Evolutionary conservation across 495 filamentous ascomycete genomes (phyloP).

Genomic region (Aspergillus bertholletiae): DNA sequence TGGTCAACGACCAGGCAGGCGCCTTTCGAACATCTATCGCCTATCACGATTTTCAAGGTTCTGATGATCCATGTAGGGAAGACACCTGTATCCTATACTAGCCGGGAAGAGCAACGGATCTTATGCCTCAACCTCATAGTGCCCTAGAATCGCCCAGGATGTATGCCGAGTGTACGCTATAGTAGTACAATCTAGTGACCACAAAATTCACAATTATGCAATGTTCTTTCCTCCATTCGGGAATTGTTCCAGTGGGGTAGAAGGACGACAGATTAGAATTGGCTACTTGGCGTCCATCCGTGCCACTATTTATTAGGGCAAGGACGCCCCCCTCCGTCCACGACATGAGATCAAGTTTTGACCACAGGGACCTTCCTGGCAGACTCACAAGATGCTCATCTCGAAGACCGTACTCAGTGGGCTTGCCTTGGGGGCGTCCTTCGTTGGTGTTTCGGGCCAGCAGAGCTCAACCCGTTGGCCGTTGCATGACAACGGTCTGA

Average conservation of each 20-base stretch:
- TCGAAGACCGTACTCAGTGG: neutral
- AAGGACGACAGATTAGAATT: neutral
- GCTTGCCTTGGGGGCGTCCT: neutral
- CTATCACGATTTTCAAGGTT: no score
- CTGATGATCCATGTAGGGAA: no score
- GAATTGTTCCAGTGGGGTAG: neutral
- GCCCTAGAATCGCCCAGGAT: no score
- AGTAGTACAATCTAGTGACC: neutral
- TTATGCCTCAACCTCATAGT: no score
- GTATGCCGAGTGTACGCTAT: neutral
- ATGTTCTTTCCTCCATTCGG: neutral
- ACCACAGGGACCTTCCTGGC: neutral
- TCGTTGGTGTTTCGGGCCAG: neutral
- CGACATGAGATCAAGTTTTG: neutral
- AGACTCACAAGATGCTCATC: neutral
- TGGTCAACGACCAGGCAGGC: no score
- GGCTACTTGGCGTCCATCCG: neutral
- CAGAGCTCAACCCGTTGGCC: constrained; percentile 35
- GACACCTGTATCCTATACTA: no score
- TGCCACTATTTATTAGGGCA: neutral
- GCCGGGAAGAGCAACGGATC: no score
- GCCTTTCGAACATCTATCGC: no score
- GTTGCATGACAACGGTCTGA: constrained; percentile 47
- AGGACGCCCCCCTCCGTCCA: neutral
- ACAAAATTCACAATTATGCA: neutral